Percentiles rank a stretch among this genome's conserved stretches.
Conservation (phyloP, 495 filamentous ascomycete genomes). For the Xylaria curta region DNA sequence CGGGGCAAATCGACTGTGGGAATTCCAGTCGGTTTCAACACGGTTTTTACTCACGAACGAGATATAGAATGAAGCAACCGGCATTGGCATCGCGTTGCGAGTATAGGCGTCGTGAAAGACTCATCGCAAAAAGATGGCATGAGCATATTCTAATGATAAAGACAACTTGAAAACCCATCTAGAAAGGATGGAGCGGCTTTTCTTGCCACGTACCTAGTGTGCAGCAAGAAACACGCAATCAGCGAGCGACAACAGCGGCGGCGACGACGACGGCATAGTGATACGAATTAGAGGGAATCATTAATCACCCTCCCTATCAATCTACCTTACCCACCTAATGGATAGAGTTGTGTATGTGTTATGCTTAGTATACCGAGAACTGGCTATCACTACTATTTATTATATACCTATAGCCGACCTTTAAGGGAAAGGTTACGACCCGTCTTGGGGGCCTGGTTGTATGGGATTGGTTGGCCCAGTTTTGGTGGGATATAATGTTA, state of each 20-base stretch:
- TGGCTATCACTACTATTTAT: slow-evolving; percentile 22
- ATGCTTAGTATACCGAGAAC: slow-evolving; percentile 21
- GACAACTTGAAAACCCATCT: slow-evolving; percentile 3
- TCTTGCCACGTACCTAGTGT: background rate
- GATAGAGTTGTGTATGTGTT: slow-evolving; percentile 19
- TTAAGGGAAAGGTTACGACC: background rate
- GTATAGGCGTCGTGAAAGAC: slow-evolving; percentile 24
- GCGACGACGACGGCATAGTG: background rate
- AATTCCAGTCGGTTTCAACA: slow-evolving; percentile 30
- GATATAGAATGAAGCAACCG: slow-evolving; percentile 25
- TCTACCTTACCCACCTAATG: slow-evolving; percentile 14
- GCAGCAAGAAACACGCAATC: slow-evolving; percentile 1
- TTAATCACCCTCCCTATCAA: background rate
- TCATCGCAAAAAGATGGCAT: slow-evolving; percentile 22
- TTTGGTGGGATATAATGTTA: slow-evolving; percentile 31
- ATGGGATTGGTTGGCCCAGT: slow-evolving; percentile 9
- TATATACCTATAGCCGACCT: slow-evolving; percentile 24
- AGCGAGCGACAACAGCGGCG: background rate
- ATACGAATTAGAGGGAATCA: background rate
- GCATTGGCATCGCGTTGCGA: slow-evolving; percentile 25
- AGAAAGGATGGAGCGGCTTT: background rate
- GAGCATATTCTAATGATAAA: slow-evolving; percentile 28
- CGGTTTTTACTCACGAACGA: slow-evolving; percentile 20
- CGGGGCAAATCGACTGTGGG: slow-evolving; percentile 26
- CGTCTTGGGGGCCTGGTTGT: slow-evolving; percentile 8